A percentile compares a stretch with the other conserved stretches of the same genome.
phyloP scores from a whole-genome alignment of 2,329 filamentous ascomycete genomes.

The Ceratocystis papillata region DNA sequence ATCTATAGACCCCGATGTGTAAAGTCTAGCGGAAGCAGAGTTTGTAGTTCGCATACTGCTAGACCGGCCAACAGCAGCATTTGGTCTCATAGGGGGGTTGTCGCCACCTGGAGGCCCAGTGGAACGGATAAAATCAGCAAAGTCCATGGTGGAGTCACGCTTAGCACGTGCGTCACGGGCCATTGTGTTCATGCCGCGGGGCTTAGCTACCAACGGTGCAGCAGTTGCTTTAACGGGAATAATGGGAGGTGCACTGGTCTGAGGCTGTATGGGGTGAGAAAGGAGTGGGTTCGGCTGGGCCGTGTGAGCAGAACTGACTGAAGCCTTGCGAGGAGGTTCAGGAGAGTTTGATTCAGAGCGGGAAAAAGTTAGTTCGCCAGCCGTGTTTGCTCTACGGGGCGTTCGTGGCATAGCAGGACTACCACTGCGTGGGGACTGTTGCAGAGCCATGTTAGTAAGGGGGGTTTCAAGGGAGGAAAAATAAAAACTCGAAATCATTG shows the following conservation, averaged over 20 bases:
- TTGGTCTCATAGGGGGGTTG: slow-evolving; percentile 28
- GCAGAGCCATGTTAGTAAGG: slow-evolving; percentile 15
- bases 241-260: slow-evolving; percentile 20
- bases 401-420: slow-evolving; percentile 37
- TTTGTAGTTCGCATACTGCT: slow-evolving; percentile 35
- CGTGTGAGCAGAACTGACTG: slow-evolving; percentile 24
- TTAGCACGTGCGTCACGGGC: slow-evolving; percentile 65
- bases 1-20: slow-evolving; percentile 21
- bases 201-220: slow-evolving; percentile 2
- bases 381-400: slow-evolving; percentile 40
- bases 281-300: slow-evolving; percentile 21
- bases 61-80: slow-evolving; percentile 30
- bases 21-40: slow-evolving; percentile 29
- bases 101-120: slow-evolving; percentile 56
- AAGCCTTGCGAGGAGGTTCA: slow-evolving; percentile 27
- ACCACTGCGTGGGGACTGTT: slow-evolving; percentile 26
- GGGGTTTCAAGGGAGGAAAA: slow-evolving; percentile 7
- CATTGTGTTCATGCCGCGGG: slow-evolving; percentile 10
- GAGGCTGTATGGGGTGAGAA: slow-evolving; percentile 22
- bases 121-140: slow-evolving; percentile 80
- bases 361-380: slow-evolving; percentile 34
- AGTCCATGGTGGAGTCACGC: slow-evolving; percentile 63
- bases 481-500: not conserved
- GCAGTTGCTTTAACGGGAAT: slow-evolving; percentile 25
- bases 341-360: slow-evolving; percentile 40